Evolutionary conservation across 192 early-diverging fungal species (phyloP), one percentile per base, ranked within the genome.

Genomic region (Phlyctochytrium planicorne): DNA sequence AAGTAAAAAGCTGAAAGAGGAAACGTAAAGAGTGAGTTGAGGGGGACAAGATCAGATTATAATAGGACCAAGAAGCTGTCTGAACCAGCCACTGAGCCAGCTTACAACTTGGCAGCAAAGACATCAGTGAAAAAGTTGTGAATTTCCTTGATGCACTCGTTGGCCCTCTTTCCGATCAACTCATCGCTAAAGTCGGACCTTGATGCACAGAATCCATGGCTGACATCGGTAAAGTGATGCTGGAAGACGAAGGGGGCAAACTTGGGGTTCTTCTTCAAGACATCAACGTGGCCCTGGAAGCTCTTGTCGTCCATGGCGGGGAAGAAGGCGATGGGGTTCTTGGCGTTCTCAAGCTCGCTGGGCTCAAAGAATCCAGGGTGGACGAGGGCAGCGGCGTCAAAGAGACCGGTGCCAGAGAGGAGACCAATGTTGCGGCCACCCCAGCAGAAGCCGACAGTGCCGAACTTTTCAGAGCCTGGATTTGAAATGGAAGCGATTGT

Each of bases 131-230:
- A 70, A 35, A 70, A 70, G n/a, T 40, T 31, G 47, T 47, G 16
- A 4, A 70, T 53, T 23, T 53, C 29, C 3, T 52, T 12, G 40
- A 70, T 53, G 27, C 34, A 53, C 40, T 71, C 69, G 35, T 31
- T 35, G 3, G 62, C 40, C 27, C 69, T 24, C 32, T 65, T 47
- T 20, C 34, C 62, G 36, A 24, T 30, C 30, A 65, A 25, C 63
- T 64, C 62, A 34, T 65, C 33, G 2, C 17, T 59, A 34, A 71
- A 71, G 31, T 71, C 69, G 3, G 62, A 53, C 14, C 69, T 31
- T 10, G 69, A 50, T 2, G 62, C 69, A 20, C 52, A 52, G 53
- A 53, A 71, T 20, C 69, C 69, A 63, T 71, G 69, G 53, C 36
- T 36, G 32, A 65, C 57, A 47, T 71, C 69, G 20, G 34, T 36